Conservation (phyloP, 2,329 filamentous ascomycete genomes). For the Chalara sp. region DNA sequence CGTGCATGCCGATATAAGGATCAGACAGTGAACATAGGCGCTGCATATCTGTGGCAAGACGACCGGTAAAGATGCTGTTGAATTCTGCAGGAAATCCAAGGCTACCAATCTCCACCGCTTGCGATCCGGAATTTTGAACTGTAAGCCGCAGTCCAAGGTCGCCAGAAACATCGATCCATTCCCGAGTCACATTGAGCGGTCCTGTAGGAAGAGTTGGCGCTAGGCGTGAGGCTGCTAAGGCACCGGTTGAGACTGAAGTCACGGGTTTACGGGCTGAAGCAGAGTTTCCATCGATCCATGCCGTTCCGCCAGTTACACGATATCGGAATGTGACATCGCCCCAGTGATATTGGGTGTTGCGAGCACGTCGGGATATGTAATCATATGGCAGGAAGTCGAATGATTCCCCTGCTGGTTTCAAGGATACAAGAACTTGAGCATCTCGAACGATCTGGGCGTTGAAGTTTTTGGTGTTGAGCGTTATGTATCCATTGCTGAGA, state of each 20-base stretch:
- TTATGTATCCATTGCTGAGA: conserved; percentile 3
- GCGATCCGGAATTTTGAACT: conserved; percentile 36
- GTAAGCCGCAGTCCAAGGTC: conserved; percentile 47
- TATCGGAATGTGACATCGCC: conserved; percentile 52
- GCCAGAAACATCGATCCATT: conserved; percentile 41
- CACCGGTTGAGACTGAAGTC: conserved; percentile 21
- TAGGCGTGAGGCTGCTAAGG: conserved; percentile 35
- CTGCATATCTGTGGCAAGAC: conserved; percentile 40
- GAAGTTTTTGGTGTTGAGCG: conserved; percentile 26
- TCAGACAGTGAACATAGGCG: conserved; percentile 47
- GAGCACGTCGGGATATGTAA: conserved; percentile 37
- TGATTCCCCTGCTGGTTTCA: conserved; percentile 31
- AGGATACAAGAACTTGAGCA: conserved; percentile 42
- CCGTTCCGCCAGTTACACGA: conserved; percentile 30
- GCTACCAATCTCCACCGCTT: conserved; percentile 44
- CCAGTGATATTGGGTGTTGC: conserved; percentile 49
- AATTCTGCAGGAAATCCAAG: conserved; percentile 53
- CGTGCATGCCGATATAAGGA: conserved; percentile 53
- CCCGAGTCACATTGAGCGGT: conserved; percentile 40
- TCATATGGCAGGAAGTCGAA: conserved; percentile 53
- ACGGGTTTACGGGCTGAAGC: conserved; percentile 34
- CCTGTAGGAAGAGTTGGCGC: conserved; percentile 33
- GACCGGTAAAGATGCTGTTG: conserved; percentile 54
- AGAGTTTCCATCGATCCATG: conserved; percentile 43
- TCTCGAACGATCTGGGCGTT: conserved; percentile 35